phyloP scores from a whole-genome alignment of 495 filamentous ascomycete species.

The Neurospora discreta region DNA sequence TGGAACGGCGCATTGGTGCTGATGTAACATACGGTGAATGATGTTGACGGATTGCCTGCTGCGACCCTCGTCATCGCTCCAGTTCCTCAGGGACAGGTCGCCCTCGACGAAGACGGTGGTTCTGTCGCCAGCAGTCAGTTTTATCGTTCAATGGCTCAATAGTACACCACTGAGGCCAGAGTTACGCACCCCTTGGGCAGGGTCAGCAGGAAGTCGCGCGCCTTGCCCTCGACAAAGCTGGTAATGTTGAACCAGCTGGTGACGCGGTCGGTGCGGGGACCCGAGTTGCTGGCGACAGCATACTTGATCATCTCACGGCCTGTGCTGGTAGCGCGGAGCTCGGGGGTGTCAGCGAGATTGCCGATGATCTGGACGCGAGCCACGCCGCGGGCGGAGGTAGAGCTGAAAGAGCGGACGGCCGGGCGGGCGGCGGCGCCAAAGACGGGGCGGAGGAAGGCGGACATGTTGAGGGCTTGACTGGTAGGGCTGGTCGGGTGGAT shows the following conservation, averaged over 20 bases:
- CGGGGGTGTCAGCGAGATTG: slow-evolving; percentile 58
- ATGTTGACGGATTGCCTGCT: slow-evolving; percentile 46
- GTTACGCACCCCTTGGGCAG: slow-evolving; percentile 68
- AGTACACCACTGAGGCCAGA: background rate
- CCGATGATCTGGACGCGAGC: slow-evolving; percentile 60
- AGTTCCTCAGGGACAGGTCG: slow-evolving; percentile 51
- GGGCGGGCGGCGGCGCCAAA: slow-evolving; percentile 22
- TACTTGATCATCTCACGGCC: slow-evolving; percentile 62
- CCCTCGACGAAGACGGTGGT: slow-evolving; percentile 64
- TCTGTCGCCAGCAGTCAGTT: slow-evolving; percentile 27
- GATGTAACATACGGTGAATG: slow-evolving; percentile 52
- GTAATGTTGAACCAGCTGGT: slow-evolving; percentile 71
- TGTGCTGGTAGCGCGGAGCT: slow-evolving; percentile 51
- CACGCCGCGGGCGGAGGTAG: slow-evolving; percentile 46
- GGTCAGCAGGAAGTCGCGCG: slow-evolving; percentile 51
- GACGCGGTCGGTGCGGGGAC: slow-evolving; percentile 46
- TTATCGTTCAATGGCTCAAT: background rate
- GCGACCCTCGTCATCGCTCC: slow-evolving; percentile 54
- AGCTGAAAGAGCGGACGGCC: slow-evolving; percentile 44
- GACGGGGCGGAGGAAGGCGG: slow-evolving; percentile 33
- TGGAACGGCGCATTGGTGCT: background rate
- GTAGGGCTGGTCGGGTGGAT: background rate
- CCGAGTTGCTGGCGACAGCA: slow-evolving; percentile 47
- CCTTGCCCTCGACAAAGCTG: slow-evolving; percentile 50
- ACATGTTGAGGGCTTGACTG: slow-evolving; percentile 15